Percentiles rank a stretch among this genome's conserved stretches.
phyloP scores from a whole-genome alignment of 768 basidiomycete species.

The Trametes cubensis region DNA sequence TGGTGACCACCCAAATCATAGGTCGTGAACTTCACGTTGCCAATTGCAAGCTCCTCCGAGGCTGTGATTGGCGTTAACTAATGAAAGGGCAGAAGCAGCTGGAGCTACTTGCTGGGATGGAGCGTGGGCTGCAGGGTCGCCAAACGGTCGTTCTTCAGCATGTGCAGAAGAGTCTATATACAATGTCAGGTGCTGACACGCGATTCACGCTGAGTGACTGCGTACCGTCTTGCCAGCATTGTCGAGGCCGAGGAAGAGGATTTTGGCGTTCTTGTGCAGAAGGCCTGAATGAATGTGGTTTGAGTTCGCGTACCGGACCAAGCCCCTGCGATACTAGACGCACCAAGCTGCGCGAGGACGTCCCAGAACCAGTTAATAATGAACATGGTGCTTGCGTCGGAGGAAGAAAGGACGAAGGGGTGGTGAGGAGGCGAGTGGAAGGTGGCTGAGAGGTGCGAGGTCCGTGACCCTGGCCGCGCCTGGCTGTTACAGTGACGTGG shows the following conservation, averaged over 20 bases:
- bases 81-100: slow-evolving; percentile 13
- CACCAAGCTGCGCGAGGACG: slow-evolving; percentile 90
- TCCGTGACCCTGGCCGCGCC: slow-evolving; percentile 3
- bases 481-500: slow-evolving; percentile 21
- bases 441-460: slow-evolving; percentile 14
- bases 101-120: slow-evolving; percentile 78
- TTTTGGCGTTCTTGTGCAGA: slow-evolving; percentile 98
- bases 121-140: slow-evolving; percentile 98
- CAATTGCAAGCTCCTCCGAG: slow-evolving; percentile 97
- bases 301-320: not conserved
- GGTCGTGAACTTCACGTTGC: slow-evolving; percentile 98
- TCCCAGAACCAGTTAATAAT: slow-evolving; percentile 98
- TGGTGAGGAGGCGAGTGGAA: slow-evolving; percentile 16
- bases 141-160: slow-evolving; percentile 98
- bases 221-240: slow-evolving; percentile 98
- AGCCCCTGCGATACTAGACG: slow-evolving; percentile 28
- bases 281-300: slow-evolving; percentile 55
- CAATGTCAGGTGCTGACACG: not conserved
- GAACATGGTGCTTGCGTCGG: slow-evolving; percentile 60
- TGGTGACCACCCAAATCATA: slow-evolving; percentile 98
- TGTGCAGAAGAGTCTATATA: slow-evolving; percentile 89
- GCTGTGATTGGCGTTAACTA: slow-evolving; percentile 51
- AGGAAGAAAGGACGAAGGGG: slow-evolving; percentile 4
- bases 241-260: slow-evolving; percentile 97
- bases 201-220: not conserved